Evolutionary conservation across 176 grass and related monocot genomes (phyloP).

Genomic region (Zoysia pacifica): DNA sequence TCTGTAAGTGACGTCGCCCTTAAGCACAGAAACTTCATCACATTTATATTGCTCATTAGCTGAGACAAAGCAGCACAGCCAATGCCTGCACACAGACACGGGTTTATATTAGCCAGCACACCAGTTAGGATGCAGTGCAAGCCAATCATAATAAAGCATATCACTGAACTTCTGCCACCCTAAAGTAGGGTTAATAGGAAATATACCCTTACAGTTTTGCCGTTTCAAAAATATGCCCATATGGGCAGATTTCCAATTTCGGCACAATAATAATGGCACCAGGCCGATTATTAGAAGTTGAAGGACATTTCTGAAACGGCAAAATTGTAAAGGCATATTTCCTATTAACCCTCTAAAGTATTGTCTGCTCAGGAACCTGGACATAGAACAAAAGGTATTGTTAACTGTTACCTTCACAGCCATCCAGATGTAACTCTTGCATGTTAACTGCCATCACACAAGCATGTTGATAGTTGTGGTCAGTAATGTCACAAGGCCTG

Average conservation of each 20-base stretch:
- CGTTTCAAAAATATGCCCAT: too few species aligned
- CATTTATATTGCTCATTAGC: slow-evolving; percentile 47
- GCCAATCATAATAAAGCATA: background rate
- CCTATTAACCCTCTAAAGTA: too few species aligned
- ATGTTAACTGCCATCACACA: slow-evolving; percentile 50
- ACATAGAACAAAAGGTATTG: slow-evolving; percentile 13
- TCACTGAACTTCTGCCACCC: background rate
- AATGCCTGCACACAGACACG: slow-evolving; percentile 40
- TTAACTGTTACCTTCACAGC: slow-evolving; percentile 52
- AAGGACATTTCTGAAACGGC: too few species aligned
- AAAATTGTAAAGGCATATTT: too few species aligned
- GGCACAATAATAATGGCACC: too few species aligned
- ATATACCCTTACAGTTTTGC: too few species aligned
- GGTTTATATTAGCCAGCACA: slow-evolving; percentile 19
- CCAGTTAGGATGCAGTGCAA: background rate
- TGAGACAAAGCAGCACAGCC: slow-evolving; percentile 47
- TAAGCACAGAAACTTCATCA: slow-evolving; percentile 52
- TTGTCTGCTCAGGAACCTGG: background rate
- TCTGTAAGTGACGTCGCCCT: slow-evolving; percentile 66
- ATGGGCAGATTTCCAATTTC: too few species aligned
- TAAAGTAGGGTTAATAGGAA: background rate
- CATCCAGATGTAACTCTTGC: slow-evolving; percentile 58
- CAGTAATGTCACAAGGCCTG: slow-evolving; percentile 6
- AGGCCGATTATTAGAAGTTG: too few species aligned
- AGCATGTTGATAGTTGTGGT: slow-evolving; percentile 28